Conservation (phyloP, 352 stramenopile genomes). For the Globisporangium barbulae region DNA sequence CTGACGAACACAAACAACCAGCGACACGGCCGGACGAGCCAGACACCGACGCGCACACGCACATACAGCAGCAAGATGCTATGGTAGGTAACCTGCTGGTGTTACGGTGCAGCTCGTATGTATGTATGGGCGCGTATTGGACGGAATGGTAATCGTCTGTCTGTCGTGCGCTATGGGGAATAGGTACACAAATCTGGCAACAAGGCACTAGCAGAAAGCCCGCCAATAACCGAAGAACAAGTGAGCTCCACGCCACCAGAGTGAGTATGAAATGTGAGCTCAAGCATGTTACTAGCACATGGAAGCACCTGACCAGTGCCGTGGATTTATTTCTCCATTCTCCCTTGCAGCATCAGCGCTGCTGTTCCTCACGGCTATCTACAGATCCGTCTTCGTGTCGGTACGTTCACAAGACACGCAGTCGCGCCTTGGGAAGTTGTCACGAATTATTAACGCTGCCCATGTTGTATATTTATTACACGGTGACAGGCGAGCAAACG, state of each 20-base stretch:
- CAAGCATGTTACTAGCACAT: background rate
- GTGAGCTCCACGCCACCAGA: background rate
- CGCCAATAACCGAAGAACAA: background rate
- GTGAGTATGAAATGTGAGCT: background rate
- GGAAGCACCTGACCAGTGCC: no score
- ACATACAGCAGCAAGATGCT: constrained; percentile 9
- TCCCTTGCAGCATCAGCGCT: background rate
- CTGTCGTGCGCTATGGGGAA: background rate
- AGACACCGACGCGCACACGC: background rate
- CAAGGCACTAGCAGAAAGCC: background rate
- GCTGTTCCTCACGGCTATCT: constrained; percentile 44
- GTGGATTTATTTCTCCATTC: background rate
- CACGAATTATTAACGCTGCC: background rate
- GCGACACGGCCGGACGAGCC: background rate
- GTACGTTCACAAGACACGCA: constrained; percentile 5
- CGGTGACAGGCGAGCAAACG: constrained; percentile 38
- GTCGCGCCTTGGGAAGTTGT: background rate
- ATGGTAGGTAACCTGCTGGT: background rate
- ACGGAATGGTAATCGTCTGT: background rate
- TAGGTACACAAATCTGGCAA: background rate
- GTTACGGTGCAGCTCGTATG: background rate
- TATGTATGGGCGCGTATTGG: background rate
- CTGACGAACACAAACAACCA: background rate
- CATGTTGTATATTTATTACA: background rate
- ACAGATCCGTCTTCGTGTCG: constrained; percentile 55